Evolutionary conservation across 345 rosid species (phyloP).

Genomic region (Erodium maritimum): DNA sequence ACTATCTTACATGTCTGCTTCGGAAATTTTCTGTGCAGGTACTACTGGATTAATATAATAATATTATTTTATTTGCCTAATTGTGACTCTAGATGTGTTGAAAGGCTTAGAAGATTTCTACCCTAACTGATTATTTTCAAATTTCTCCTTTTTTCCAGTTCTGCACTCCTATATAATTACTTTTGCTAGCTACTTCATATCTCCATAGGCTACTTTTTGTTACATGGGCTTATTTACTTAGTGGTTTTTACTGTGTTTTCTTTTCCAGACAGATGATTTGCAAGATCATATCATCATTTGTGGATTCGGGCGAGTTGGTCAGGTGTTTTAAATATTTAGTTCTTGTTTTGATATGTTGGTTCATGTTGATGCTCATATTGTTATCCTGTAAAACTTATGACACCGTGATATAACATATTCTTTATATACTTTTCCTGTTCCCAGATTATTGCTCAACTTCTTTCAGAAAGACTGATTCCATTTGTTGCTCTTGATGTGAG

Average conservation of each 20-base stretch:
- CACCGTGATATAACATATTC: conserved; percentile 1
- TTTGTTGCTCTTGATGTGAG: conserved; percentile 95
- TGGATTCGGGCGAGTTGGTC: conserved; percentile 97
- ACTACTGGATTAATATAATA: too few relatives aligned
- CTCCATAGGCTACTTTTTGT: neutral
- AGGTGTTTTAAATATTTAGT: conserved; percentile 32
- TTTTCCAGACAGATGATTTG: conserved; percentile 88
- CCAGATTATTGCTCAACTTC: conserved; percentile 98
- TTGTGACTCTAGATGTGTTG: too few relatives aligned
- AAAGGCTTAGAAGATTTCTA: too few relatives aligned
- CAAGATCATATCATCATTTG: conserved; percentile 93
- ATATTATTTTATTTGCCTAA: too few relatives aligned
- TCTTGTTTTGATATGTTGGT: neutral
- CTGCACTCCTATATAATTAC: too few relatives aligned
- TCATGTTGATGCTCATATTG: neutral
- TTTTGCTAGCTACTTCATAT: neutral
- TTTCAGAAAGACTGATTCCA: conserved; percentile 91
- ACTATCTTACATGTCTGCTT: too few relatives aligned
- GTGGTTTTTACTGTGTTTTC: conserved; percentile 8
- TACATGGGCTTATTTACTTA: neutral
- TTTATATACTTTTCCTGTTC: conserved; percentile 8
- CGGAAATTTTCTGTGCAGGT: too few relatives aligned
- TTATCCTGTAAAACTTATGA: neutral
- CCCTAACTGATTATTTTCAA: too few relatives aligned
- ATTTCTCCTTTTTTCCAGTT: too few relatives aligned